Evolutionary conservation across 176 grass and related monocot species (phyloP).

Genomic region (Eremochloa ophiuroides): DNA sequence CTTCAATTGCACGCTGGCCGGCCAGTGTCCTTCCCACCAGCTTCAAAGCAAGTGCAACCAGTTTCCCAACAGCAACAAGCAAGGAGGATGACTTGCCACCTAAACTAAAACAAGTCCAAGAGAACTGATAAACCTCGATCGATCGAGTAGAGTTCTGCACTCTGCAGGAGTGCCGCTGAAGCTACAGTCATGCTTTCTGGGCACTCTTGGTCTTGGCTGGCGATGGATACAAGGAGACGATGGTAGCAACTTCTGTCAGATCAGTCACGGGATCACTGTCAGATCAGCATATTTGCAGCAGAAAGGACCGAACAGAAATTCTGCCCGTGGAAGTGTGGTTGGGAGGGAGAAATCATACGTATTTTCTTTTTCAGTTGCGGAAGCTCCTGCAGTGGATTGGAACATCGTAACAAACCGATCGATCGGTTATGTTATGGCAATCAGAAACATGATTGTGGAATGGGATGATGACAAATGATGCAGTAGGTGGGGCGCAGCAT

Average conservation of each 20-base stretch:
- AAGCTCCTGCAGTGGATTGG: constrained; percentile 5
- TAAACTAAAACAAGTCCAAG: constrained; percentile 8
- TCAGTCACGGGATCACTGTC: neutral
- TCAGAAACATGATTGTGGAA: neutral
- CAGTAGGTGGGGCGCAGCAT: too few relatives aligned
- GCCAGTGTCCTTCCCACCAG: neutral
- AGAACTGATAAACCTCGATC: neutral
- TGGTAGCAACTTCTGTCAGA: neutral
- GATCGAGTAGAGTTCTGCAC: neutral
- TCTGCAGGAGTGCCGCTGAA: constrained; percentile 22
- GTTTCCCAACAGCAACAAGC: constrained; percentile 19
- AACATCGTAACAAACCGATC: constrained; percentile 6
- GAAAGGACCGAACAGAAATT: neutral
- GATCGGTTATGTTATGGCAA: neutral
- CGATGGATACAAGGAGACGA: neutral
- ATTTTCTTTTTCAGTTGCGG: constrained; percentile 2
- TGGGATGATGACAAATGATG: neutral
- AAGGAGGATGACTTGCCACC: constrained; percentile 39
- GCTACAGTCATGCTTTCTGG: too few relatives aligned
- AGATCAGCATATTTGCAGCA: neutral
- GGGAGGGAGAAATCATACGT: constrained; percentile 10
- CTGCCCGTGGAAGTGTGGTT: constrained; percentile 14
- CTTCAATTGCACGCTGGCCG: constrained; percentile 46
- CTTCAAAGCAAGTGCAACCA: neutral
- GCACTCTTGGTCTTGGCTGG: too few relatives aligned